phyloP scores from a whole-genome alignment of 371 early-diverging fungal species.

The Mucor lusitanicus region DNA sequence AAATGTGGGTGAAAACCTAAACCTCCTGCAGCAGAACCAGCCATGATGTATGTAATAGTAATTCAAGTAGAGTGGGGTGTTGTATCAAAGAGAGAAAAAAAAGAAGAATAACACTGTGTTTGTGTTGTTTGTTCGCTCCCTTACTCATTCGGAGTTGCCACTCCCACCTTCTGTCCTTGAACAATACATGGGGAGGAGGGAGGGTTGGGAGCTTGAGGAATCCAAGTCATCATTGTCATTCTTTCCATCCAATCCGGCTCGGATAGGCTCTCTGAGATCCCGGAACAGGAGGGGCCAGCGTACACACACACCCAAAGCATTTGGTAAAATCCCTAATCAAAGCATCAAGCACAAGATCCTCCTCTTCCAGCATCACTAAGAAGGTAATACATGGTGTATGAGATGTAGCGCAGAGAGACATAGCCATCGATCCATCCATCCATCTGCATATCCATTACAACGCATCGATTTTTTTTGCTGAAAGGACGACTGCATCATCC shows the following conservation, averaged over 20 bases:
- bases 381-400: conserved; percentile 15
- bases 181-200: not conserved
- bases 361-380: conserved; percentile 25
- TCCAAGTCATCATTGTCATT: not conserved
- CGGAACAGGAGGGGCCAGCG: not conserved
- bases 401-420: not conserved
- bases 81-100: not conserved
- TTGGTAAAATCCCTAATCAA: not conserved
- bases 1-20: conserved; percentile 56
- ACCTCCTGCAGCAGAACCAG: conserved; percentile 44
- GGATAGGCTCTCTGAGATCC: not conserved
- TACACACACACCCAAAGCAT: not conserved
- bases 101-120: not conserved
- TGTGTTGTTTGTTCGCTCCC: not conserved
- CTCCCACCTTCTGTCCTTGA: not conserved
- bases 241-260: not conserved
- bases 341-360: conserved; percentile 10
- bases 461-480: not conserved
- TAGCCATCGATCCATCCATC: conserved; percentile 11
- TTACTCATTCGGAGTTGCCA: not conserved
- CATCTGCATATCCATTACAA: not conserved
- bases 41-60: conserved; percentile 27
- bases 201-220: not conserved
- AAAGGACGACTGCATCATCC: not conserved
- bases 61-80: conserved; percentile 7